Conservation (phyloP, 352 stramenopile species). For the Globisporangium irregulare region DNA sequence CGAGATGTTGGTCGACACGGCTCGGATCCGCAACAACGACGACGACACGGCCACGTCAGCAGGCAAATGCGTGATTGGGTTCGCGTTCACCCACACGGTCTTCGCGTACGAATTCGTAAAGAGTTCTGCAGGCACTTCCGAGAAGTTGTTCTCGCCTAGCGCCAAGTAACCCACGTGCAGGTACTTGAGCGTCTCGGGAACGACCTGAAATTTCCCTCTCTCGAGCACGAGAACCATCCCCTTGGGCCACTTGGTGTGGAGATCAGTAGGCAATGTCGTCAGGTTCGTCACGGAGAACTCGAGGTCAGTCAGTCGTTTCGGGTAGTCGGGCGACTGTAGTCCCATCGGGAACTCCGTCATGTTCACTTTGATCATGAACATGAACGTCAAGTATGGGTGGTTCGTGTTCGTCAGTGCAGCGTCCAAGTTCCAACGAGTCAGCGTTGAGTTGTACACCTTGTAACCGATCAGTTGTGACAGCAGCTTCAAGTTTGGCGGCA, state of each 20-base stretch:
- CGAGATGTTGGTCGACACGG: no score
- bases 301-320: constrained; percentile 15
- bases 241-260: constrained; percentile 14
- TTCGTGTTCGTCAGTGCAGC: constrained; percentile 16
- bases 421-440: constrained; percentile 17
- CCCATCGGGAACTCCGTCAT: constrained; percentile 18
- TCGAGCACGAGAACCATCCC: constrained; percentile 14
- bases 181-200: constrained; percentile 7
- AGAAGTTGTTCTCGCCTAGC: constrained; percentile 10
- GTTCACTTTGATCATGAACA: constrained; percentile 16
- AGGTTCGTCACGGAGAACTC: constrained; percentile 14
- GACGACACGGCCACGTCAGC: no score
- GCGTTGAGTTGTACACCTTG: constrained; percentile 28
- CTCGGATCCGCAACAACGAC: no score
- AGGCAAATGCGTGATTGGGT: no score
- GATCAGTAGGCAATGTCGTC: constrained; percentile 10
- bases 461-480: constrained; percentile 10
- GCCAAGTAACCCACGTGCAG: constrained; percentile 12
- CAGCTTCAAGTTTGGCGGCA: constrained; percentile 11
- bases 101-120: constrained; percentile 8
- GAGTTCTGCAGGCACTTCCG: constrained; percentile 4
- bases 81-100: neutral
- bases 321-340: constrained; percentile 16
- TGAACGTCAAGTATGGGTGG: constrained; percentile 9
- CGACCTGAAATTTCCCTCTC: neutral